These are phyloP conservation scores for Xylariales sp. DNA, from an alignment of 2,329 filamentous ascomycete genomes.

Conservation along the genomic window DNA sequence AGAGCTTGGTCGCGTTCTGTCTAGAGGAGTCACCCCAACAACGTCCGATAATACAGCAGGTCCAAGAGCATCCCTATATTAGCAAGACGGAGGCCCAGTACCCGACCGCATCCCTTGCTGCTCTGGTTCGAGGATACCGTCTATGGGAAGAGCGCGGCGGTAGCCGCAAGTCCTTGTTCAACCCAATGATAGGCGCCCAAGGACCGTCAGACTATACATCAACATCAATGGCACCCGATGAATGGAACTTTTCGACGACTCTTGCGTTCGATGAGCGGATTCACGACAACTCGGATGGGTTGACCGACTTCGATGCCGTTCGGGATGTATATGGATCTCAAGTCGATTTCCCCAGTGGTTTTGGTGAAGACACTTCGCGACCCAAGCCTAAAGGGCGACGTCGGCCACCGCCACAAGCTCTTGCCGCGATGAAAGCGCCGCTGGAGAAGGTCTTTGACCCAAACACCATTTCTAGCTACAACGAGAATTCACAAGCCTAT, in stretches of 20 bases:
- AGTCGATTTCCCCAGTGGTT: constrained; percentile 46
- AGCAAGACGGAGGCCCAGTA: constrained; percentile 56
- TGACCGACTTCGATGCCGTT: constrained; percentile 45
- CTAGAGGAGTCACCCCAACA: constrained; percentile 63
- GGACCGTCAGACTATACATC: constrained; percentile 40
- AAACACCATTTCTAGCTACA: constrained; percentile 60
- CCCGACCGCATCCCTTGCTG: constrained; percentile 58
- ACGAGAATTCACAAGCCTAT: constrained; percentile 58
- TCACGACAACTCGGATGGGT: constrained; percentile 43
- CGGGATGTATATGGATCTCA: constrained; percentile 56
- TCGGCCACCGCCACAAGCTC: constrained; percentile 52
- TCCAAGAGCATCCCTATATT: constrained; percentile 68
- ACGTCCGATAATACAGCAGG: constrained; percentile 64
- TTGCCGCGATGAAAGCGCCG: constrained; percentile 54
- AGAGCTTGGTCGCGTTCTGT: constrained; percentile 68
- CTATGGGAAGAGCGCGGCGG: constrained; percentile 73
- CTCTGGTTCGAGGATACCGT: constrained; percentile 67
- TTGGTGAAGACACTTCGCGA: constrained; percentile 47
- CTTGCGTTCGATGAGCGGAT: constrained; percentile 58
- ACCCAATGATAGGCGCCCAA: constrained; percentile 52
- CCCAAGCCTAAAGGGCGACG: constrained; percentile 48
- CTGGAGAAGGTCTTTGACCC: constrained; percentile 63
- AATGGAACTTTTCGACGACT: constrained; percentile 66
- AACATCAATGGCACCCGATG: constrained; percentile 47
- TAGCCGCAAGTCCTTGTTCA: constrained; percentile 60